These are phyloP conservation scores for Clathrus columnatus DNA, from an alignment of 768 basidiomycete species.

Conservation along the genomic window DNA sequence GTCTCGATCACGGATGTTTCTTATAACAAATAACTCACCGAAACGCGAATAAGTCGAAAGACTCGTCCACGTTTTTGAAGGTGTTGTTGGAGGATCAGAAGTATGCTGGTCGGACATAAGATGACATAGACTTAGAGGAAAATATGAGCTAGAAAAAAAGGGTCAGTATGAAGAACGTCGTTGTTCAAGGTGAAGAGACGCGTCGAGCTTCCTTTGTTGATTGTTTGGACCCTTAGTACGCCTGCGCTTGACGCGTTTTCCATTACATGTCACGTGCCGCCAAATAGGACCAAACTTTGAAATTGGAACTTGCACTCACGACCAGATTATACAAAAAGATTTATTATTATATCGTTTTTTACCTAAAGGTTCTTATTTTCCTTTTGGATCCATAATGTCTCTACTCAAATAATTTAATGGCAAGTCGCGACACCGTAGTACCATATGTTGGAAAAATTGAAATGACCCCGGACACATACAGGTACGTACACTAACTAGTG, in stretches of 20 bases:
- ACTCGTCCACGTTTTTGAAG: constrained; percentile 6
- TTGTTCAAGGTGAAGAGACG: constrained; percentile 5
- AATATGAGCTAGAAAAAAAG: background rate
- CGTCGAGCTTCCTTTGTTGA: background rate
- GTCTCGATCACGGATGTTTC: too few species aligned
- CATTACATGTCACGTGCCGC: background rate
- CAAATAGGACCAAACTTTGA: background rate
- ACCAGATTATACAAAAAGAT: too few species aligned
- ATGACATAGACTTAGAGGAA: background rate
- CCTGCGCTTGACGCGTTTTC: background rate
- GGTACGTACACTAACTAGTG: too few species aligned
- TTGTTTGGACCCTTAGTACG: background rate
- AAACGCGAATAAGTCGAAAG: constrained; percentile 7
- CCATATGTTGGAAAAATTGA: too few species aligned
- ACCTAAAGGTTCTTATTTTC: too few species aligned
- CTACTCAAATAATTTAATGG: too few species aligned
- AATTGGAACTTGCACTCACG: too few species aligned
- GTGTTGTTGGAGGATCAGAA: constrained; percentile 8
- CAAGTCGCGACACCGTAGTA: too few species aligned
- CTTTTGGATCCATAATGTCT: too few species aligned
- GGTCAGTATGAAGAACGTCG: background rate
- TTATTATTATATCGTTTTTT: too few species aligned
- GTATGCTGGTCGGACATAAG: constrained; percentile 8
- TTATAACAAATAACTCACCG: background rate
- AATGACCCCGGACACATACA: too few species aligned